phyloP scores from a whole-genome alignment of 2,329 filamentous ascomycete genomes.

The Aspergillus proliferans region DNA sequence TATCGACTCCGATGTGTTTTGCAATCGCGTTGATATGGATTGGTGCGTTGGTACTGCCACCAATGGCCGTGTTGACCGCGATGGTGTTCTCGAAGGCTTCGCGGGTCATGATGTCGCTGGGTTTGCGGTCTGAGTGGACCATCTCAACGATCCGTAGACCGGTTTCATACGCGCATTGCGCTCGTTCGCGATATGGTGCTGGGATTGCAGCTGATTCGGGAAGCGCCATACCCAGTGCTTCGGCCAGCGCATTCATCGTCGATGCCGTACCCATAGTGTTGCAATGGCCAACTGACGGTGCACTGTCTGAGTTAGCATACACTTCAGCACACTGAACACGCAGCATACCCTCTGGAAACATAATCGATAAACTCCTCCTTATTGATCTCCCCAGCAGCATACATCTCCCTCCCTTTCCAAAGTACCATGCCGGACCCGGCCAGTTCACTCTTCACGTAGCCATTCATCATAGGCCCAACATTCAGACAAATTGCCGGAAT shows the following conservation, averaged over 20 bases:
- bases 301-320: constrained; percentile 19
- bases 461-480: constrained; percentile 50
- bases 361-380: constrained; percentile 43
- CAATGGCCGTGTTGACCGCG: constrained; percentile 50
- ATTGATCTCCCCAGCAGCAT: constrained; percentile 43
- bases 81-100: constrained; percentile 54
- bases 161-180: constrained; percentile 45
- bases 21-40: constrained; percentile 53
- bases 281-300: constrained; percentile 45
- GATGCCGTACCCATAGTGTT: constrained; percentile 52
- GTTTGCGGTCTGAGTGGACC: constrained; percentile 44
- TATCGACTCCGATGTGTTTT: constrained; percentile 47
- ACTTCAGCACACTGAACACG: not conserved
- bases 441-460: constrained; percentile 36
- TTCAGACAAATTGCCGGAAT: constrained; percentile 49
- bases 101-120: constrained; percentile 51
- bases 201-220: constrained; percentile 49
- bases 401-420: constrained; percentile 46
- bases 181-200: constrained; percentile 45
- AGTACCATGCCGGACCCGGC: constrained; percentile 44
- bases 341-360: constrained; percentile 35
- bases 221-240: constrained; percentile 49
- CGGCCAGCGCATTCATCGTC: constrained; percentile 49
- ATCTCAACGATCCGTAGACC: constrained; percentile 47
- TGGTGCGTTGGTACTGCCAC: constrained; percentile 52